These are phyloP conservation scores for Rubia occidens DNA, from an alignment of 305 asterid genomes.

Conservation along the genomic window DNA sequence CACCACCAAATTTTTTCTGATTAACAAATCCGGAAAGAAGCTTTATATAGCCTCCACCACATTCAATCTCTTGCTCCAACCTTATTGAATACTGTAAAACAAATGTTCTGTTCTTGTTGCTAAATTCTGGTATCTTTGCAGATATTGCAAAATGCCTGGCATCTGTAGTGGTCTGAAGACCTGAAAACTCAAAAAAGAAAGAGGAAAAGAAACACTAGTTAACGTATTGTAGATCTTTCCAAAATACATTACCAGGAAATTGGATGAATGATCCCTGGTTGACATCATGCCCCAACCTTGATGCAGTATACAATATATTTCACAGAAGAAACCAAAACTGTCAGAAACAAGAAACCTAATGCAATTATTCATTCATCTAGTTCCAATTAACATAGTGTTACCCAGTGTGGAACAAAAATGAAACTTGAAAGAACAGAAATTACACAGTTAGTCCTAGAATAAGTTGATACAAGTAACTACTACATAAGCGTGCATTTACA, in stretches of 20 bases:
- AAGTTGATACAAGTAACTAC: not conserved
- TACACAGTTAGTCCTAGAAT: too few relatives aligned
- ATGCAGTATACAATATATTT: not conserved
- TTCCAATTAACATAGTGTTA: not conserved
- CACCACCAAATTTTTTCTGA: constrained; percentile 93
- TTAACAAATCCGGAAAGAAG: constrained; percentile 82
- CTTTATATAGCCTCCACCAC: constrained; percentile 93
- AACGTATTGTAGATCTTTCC: not conserved
- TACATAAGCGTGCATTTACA: not conserved
- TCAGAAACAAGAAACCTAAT: not conserved
- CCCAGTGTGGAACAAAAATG: too few relatives aligned
- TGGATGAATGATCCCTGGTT: not conserved
- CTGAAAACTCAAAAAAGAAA: constrained; percentile 55
- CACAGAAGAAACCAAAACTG: not conserved
- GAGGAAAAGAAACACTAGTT: constrained; percentile 1
- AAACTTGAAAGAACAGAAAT: too few relatives aligned
- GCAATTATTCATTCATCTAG: not conserved
- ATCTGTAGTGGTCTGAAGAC: constrained; percentile 42
- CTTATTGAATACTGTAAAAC: constrained; percentile 77
- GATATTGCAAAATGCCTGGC: constrained; percentile 83
- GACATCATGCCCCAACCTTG: not conserved
- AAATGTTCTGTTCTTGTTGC: constrained; percentile 76
- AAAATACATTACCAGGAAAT: not conserved
- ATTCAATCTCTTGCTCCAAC: constrained; percentile 87
- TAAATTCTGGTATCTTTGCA: constrained; percentile 82